These are phyloP conservation scores for Aquilaria malaccensis DNA, from an alignment of 345 rosid genomes.

Conservation along the genomic window DNA sequence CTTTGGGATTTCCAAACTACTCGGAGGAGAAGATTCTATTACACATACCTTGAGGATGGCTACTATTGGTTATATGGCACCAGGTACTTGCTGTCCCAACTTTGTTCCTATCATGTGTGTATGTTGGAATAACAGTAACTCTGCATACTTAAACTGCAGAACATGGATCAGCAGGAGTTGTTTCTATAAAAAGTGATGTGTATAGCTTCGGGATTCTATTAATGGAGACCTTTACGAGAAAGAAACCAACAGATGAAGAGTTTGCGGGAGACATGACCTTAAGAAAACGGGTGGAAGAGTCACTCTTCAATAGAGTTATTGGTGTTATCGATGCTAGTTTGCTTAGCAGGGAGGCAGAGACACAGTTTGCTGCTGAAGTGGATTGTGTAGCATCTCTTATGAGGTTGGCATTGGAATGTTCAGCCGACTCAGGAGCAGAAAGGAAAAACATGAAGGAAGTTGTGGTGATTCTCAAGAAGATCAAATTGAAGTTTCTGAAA, in stretches of 20 bases:
- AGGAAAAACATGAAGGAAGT: conserved; percentile 16
- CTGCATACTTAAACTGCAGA: not conserved
- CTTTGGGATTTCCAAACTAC: not conserved
- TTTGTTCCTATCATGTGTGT: not conserved
- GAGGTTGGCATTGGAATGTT: conserved; percentile 8
- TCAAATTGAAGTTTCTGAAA: conserved; percentile 6
- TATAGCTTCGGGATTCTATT: conserved; percentile 14
- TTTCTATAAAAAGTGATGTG: conserved; percentile 12
- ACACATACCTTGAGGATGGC: conserved; percentile 7
- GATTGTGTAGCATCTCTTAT: conserved; percentile 8
- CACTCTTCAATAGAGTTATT: not conserved
- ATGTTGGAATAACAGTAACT: not conserved
- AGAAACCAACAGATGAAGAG: conserved; percentile 7
- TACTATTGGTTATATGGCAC: conserved; percentile 14
- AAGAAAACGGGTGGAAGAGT: conserved; percentile 4
- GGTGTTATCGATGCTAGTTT: conserved; percentile 4
- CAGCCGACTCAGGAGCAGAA: conserved; percentile 7
- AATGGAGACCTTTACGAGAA: conserved; percentile 15
- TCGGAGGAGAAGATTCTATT: not conserved
- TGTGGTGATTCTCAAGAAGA: conserved; percentile 8
- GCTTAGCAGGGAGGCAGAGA: conserved; percentile 2
- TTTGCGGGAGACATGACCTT: conserved; percentile 7
- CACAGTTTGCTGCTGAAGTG: not conserved
- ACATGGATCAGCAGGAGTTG: conserved; percentile 2
- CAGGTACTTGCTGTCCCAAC: not conserved